These are phyloP conservation scores for Achaetomiella virescens DNA, from an alignment of 495 filamentous ascomycete genomes.

Conservation along the genomic window DNA sequence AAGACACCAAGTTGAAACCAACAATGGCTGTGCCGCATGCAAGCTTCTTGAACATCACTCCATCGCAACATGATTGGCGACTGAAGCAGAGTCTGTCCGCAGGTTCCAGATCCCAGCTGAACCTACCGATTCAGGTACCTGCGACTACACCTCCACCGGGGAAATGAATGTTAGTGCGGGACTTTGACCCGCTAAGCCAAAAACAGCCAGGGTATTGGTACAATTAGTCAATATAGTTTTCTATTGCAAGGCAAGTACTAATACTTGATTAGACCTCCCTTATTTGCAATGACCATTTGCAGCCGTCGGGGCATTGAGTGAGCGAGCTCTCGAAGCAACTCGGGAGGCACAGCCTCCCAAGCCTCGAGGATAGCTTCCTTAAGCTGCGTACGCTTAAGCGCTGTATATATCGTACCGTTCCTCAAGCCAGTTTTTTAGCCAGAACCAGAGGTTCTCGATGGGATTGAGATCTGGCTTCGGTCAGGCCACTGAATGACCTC, in stretches of 20 bases:
- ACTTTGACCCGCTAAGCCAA: no score
- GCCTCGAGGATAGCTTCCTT: background rate
- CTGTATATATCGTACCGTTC: background rate
- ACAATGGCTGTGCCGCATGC: no score
- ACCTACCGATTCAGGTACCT: no score
- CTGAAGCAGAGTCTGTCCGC: no score
- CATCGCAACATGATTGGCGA: no score
- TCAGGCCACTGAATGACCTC: background rate
- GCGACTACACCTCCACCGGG: no score
- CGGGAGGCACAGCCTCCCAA: background rate
- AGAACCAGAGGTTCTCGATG: background rate
- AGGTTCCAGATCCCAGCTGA: no score
- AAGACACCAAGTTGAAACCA: no score
- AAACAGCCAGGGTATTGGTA: no score
- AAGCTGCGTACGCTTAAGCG: background rate
- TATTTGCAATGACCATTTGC: background rate
- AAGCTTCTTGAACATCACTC: no score
- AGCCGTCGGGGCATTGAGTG: no score
- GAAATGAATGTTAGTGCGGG: no score
- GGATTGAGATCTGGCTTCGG: background rate
- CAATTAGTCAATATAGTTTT: background rate
- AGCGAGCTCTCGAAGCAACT: background rate
- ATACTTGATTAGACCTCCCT: background rate
- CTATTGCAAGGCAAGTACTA: background rate
- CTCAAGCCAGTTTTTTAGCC: background rate